A percentile compares a stretch with the other conserved stretches of the same genome.
Evolutionary conservation across 306 rosid genomes (phyloP).

Genomic region (Gillenia trifoliata): DNA sequence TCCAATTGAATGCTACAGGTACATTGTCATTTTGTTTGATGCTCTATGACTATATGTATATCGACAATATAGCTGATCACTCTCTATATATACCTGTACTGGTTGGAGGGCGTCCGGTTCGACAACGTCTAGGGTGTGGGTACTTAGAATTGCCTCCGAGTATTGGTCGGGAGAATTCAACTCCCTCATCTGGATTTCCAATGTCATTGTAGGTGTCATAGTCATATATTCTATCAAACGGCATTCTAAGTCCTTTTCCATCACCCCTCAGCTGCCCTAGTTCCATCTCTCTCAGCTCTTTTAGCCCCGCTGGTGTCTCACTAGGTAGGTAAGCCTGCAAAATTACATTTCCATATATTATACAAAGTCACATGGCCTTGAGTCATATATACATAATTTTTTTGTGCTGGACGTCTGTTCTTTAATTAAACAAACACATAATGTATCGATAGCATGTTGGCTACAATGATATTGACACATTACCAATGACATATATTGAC

Average conservation of each 20-base stretch:
- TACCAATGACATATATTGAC: too few relatives aligned
- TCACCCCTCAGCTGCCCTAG: slow-evolving; percentile 31
- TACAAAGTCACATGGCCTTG: too few relatives aligned
- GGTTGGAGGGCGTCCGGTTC: slow-evolving; percentile 33
- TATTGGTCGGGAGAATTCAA: slow-evolving; percentile 14
- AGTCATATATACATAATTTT: too few relatives aligned
- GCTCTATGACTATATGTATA: too few relatives aligned
- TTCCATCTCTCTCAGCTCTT: slow-evolving; percentile 28
- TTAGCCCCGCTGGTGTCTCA: slow-evolving; percentile 35
- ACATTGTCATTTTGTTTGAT: too few relatives aligned
- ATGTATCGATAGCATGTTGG: too few relatives aligned
- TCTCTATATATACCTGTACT: slow-evolving; percentile 11
- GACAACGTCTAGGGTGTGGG: slow-evolving; percentile 36
- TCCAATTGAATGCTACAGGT: not conserved
- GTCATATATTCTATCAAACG: slow-evolving; percentile 32
- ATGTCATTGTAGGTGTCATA: slow-evolving; percentile 38
- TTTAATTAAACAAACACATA: too few relatives aligned
- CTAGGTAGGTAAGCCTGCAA: slow-evolving; percentile 28
- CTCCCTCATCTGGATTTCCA: slow-evolving; percentile 24
- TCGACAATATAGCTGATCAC: too few relatives aligned
- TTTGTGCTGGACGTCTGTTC: too few relatives aligned
- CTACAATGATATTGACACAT: too few relatives aligned
- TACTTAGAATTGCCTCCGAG: slow-evolving; percentile 19
- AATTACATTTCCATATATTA: too few relatives aligned
- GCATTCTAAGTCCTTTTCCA: slow-evolving; percentile 19